phyloP scores from a whole-genome alignment of 2,329 filamentous ascomycete species.

The Aspergillus sp. region DNA sequence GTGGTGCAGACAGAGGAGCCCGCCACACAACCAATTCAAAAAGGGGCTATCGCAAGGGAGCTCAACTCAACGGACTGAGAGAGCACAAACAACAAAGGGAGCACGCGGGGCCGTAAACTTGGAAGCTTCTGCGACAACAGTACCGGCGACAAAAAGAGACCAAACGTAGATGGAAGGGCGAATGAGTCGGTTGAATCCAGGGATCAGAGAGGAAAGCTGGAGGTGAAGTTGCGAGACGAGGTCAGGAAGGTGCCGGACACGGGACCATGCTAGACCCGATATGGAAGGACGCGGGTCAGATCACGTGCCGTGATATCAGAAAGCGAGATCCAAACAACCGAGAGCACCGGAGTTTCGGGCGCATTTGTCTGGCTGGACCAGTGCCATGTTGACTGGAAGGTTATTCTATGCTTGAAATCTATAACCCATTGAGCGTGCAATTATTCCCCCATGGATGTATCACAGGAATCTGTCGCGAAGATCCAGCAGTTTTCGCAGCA shows the following conservation, averaged over 20 bases:
- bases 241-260: conserved; percentile 12
- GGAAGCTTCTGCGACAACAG: neutral
- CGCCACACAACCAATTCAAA: neutral
- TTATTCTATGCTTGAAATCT: too few relatives aligned
- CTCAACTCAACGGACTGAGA: neutral
- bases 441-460: conserved; percentile 16
- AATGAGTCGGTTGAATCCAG: too few relatives aligned
- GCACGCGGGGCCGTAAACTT: neutral
- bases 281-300: neutral
- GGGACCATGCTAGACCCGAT: conserved; percentile 16
- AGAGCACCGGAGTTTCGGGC: neutral
- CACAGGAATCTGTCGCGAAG: conserved; percentile 25
- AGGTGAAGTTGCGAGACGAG: conserved; percentile 16
- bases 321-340: neutral
- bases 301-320: conserved; percentile 10
- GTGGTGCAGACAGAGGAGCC: neutral
- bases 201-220: conserved; percentile 14
- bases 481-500: conserved; percentile 28
- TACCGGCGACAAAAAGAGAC: conserved; percentile 4
- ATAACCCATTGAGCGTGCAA: too few relatives aligned
- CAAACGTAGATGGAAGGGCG: neutral
- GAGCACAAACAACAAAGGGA: neutral
- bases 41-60: neutral
- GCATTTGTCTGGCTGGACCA: too few relatives aligned
- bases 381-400: too few relatives aligned